Conservation (phyloP, 2,329 filamentous ascomycete species). For the Bipolaris zeicola region DNA sequence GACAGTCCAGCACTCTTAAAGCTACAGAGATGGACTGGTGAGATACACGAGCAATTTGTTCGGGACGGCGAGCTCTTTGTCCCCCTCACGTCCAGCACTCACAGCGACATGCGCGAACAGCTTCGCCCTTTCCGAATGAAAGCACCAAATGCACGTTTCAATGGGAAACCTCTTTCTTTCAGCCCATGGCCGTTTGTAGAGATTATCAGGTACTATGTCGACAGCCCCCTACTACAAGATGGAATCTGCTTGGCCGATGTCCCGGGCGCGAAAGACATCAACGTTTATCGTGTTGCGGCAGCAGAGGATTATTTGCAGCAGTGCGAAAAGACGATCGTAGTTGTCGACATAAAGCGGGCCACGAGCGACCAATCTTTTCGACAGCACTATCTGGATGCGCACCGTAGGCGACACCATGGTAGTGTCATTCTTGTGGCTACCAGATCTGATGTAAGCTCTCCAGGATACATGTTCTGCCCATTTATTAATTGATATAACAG, state of each 20-base stretch:
- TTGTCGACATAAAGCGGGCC: constrained; percentile 23
- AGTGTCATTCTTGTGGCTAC: constrained; percentile 29
- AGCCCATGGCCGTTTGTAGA: constrained; percentile 33
- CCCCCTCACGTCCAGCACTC: constrained; percentile 9
- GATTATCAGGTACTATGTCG: constrained; percentile 13
- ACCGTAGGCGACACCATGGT: constrained; percentile 19
- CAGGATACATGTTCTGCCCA: neutral
- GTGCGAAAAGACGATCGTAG: constrained; percentile 28
- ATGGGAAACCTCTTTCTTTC: constrained; percentile 17
- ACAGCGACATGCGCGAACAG: constrained; percentile 14
- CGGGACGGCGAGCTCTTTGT: constrained; percentile 1
- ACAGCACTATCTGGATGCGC: constrained; percentile 18
- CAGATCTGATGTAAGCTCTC: constrained; percentile 19
- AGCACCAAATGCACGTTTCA: constrained; percentile 11
- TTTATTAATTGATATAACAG: neutral
- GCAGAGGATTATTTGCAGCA: constrained; percentile 21
- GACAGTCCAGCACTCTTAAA: constrained; percentile 5
- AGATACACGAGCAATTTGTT: constrained; percentile 14
- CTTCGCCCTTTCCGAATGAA: constrained; percentile 20
- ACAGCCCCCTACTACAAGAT: constrained; percentile 2
- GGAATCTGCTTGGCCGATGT: constrained; percentile 20
- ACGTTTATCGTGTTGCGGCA: constrained; percentile 12
- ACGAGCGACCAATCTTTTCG: constrained; percentile 14
- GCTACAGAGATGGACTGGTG: constrained; percentile 18
- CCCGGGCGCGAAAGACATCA: constrained; percentile 24